Evolutionary conservation across 1,284 basidiomycete genomes (phyloP), one percentile per base, ranked within the genome.

Genomic region (Ustilago trichophora): DNA sequence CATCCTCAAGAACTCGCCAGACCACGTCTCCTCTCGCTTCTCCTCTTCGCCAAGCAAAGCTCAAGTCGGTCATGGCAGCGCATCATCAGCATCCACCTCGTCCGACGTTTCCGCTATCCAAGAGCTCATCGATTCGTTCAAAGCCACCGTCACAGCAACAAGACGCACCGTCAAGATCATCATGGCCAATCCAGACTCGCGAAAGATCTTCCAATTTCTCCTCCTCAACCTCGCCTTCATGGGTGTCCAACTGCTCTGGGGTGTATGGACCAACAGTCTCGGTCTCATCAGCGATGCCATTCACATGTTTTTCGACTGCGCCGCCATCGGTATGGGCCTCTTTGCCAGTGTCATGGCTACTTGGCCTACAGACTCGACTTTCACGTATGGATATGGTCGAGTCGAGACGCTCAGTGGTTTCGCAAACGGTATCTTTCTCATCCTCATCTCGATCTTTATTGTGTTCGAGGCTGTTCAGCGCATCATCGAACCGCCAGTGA

Each of bases 301-400:
- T 45, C 96, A 99, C 81, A 98, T 98, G 96, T 92, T 94, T 21
- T 99, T 99, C 76, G 96, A 99, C 83, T 98, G 96, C 78, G 89
- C 97, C 84, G 95, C 95, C 2, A 93, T 98, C 53, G 95, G 88
- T 0, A 92, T 99, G 71, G 96, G 96, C 2, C 85, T 99, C 2
- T 89, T 97, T 64, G 96, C 96, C 3, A 94, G 92, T 22, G 92
- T 99, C 11, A 98, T 98, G 90, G 92, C 94, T 1, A 93, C 91
- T 5, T 98, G 96, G 96, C 89, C 91, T 37, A 91, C 92, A 1
- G 94, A 98, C 83, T 89, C 91, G 69, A 86, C 88, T 19, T 98
- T 95, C 82, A 98, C 96, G 9, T 98, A 96, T 80, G 96, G 95
- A 18, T 98, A 96, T 82, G 89, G 90, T 2, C 88, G 96, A n/a